Evolutionary conservation across 2,329 filamentous ascomycete species (phyloP).

Genomic region (Pseudogymnoascus sp.): DNA sequence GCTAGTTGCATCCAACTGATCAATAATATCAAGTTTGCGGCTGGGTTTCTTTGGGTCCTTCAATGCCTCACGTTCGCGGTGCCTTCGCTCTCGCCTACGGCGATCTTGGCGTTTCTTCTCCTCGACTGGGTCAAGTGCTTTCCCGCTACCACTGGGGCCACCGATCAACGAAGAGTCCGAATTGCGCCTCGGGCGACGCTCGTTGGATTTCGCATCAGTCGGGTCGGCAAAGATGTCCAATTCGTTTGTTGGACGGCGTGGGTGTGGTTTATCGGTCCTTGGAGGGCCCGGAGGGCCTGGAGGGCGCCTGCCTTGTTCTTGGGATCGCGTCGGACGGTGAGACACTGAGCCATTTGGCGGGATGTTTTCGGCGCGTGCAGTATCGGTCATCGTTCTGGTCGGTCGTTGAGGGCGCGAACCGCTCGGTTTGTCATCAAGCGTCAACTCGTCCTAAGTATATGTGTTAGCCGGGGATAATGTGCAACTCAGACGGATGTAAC

Average conservation of each 20-base stretch:
- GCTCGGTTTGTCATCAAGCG: conserved; percentile 50
- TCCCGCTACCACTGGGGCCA: conserved; percentile 29
- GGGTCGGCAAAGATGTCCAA: conserved; percentile 29
- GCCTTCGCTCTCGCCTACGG: conserved; percentile 43
- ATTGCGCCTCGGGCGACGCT: conserved; percentile 58
- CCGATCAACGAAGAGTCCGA: conserved; percentile 69
- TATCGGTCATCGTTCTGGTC: conserved; percentile 21
- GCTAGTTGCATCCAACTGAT: conserved; percentile 91
- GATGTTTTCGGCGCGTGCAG: conserved; percentile 39
- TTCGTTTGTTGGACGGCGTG: conserved; percentile 16
- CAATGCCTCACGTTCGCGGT: conserved; percentile 25
- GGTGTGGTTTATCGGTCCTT: conserved; percentile 15
- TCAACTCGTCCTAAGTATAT: conserved; percentile 52
- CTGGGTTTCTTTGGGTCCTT: conserved; percentile 26
- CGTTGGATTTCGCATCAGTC: conserved; percentile 32
- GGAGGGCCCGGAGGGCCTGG: conserved; percentile 33
- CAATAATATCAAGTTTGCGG: conserved; percentile 71
- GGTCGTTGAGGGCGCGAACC: conserved; percentile 20
- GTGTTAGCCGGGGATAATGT: conserved; percentile 27
- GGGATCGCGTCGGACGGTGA: conserved; percentile 58
- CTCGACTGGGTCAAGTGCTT: conserved; percentile 48
- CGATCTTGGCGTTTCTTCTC: conserved; percentile 51
- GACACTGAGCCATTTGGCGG: conserved; percentile 31
- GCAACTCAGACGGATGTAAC: conserved; percentile 25
- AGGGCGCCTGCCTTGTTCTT: conserved; percentile 53